phyloP scores from a whole-genome alignment of 2,329 filamentous ascomycete genomes.

The Monosporascus cannonballus region DNA sequence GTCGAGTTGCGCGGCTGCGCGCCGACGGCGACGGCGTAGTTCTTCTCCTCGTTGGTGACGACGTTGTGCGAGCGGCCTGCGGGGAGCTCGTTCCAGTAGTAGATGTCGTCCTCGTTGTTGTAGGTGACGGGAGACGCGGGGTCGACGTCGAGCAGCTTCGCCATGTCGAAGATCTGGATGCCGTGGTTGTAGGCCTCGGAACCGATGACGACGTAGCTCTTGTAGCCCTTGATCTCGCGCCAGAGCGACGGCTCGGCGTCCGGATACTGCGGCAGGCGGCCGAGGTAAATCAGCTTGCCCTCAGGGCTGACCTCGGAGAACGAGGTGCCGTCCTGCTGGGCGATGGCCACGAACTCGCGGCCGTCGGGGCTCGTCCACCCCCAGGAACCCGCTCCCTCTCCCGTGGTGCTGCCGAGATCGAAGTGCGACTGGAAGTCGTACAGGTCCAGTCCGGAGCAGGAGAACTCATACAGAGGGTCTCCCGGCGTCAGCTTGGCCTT shows the following conservation, averaged over 20 bases:
- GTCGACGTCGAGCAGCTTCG: constrained; percentile 45
- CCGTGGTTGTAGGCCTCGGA: constrained; percentile 43
- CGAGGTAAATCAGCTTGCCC: constrained; percentile 46
- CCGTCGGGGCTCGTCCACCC: constrained; percentile 47
- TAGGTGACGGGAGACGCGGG: constrained; percentile 36
- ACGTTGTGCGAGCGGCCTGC: constrained; percentile 40
- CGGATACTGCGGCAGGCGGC: constrained; percentile 43
- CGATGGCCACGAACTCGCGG: constrained; percentile 49
- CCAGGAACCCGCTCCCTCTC: constrained; percentile 38
- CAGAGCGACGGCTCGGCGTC: constrained; percentile 39
- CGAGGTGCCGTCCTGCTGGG: constrained; percentile 47
- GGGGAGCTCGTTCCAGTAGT: constrained; percentile 34
- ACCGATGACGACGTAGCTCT: constrained; percentile 32
- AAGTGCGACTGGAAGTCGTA: constrained; percentile 32
- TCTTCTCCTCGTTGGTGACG: constrained; percentile 38
- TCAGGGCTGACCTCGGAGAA: constrained; percentile 45
- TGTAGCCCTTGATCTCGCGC: constrained; percentile 44
- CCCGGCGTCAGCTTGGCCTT: constrained; percentile 18
- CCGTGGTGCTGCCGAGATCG: constrained; percentile 26
- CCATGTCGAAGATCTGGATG: constrained; percentile 59
- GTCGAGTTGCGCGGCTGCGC: constrained; percentile 31
- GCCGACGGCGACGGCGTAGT: constrained; percentile 40
- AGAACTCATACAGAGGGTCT: constrained; percentile 24
- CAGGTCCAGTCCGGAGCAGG: constrained; percentile 26
- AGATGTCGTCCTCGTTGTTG: constrained; percentile 35